phyloP scores from a whole-genome alignment of 1,284 basidiomycete genomes.

The Caloboletus firmus region DNA sequence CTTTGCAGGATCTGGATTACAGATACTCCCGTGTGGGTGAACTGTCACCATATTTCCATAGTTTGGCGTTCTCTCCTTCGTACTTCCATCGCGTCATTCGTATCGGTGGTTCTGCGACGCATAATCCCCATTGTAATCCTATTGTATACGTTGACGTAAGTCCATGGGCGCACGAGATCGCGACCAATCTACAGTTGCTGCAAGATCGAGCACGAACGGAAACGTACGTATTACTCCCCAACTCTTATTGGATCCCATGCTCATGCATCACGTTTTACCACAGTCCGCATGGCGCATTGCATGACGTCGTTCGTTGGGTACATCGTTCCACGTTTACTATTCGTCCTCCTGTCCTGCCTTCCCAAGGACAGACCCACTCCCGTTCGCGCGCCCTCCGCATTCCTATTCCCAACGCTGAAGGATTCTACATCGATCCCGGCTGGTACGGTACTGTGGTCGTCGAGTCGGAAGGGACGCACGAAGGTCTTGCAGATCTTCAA shows the following conservation, averaged over 20 bases:
- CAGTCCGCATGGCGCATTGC: slow-evolving; percentile 72
- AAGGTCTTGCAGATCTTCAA: slow-evolving; percentile 75
- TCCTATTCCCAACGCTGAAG: slow-evolving; percentile 50
- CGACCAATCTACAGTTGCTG: slow-evolving; percentile 66
- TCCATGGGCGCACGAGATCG: slow-evolving; percentile 75
- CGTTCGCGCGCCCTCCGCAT: slow-evolving; percentile 31
- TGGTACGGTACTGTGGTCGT: slow-evolving; percentile 80
- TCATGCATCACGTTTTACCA: slow-evolving; percentile 7
- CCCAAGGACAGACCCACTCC: slow-evolving; percentile 18
- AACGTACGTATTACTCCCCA: slow-evolving; percentile 52
- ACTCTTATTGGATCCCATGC: background rate
- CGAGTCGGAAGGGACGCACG: slow-evolving; percentile 81
- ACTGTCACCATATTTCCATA: slow-evolving; percentile 71
- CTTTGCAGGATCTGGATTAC: slow-evolving; percentile 72
- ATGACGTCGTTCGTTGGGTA: slow-evolving; percentile 80
- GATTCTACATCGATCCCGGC: slow-evolving; percentile 65
- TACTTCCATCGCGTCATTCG: slow-evolving; percentile 83
- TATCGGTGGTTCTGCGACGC: slow-evolving; percentile 46
- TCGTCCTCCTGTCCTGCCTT: slow-evolving; percentile 38
- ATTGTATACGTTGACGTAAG: slow-evolving; percentile 69
- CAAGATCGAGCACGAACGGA: slow-evolving; percentile 77
- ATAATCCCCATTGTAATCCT: slow-evolving; percentile 56
- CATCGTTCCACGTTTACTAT: slow-evolving; percentile 74
- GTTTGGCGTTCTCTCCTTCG: slow-evolving; percentile 74
- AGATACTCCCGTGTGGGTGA: slow-evolving; percentile 72